Evolutionary conservation across 495 filamentous ascomycete species (phyloP).

Genomic region (Xylaria castorea): DNA sequence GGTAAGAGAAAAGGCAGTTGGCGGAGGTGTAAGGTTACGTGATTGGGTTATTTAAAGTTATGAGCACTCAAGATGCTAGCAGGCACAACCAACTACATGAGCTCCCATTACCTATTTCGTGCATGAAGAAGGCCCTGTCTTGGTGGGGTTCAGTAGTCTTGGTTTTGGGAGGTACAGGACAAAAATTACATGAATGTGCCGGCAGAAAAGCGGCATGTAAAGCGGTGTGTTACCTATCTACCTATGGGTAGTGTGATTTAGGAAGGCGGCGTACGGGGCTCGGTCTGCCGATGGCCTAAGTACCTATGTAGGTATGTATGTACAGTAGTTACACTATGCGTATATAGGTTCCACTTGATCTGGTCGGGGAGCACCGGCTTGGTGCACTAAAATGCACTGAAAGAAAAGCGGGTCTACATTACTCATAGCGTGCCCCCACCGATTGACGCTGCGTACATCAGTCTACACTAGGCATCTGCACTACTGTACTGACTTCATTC

Average conservation of each 20-base stretch:
- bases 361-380: background rate
- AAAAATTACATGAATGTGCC: conserved; percentile 15
- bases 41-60: background rate
- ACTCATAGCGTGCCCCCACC: background rate
- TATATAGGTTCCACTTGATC: background rate
- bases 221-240: background rate
- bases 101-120: background rate
- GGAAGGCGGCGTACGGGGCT: conserved; percentile 20
- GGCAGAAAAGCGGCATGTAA: conserved; percentile 25
- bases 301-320: background rate
- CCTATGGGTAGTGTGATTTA: background rate
- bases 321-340: background rate
- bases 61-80: background rate
- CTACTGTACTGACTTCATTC: background rate
- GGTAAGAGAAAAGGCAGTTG: too few species aligned
- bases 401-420: background rate
- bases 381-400: background rate
- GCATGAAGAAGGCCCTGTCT: background rate
- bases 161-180: background rate
- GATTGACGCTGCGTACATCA: background rate
- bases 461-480: too few species aligned
- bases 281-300: background rate
- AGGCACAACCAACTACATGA: background rate
- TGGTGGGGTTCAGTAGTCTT: background rate
- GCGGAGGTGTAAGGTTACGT: background rate